These are phyloP conservation scores for Apiospora kogelbergensis DNA, from an alignment of 2,329 filamentous ascomycete species.

Conservation along the genomic window DNA sequence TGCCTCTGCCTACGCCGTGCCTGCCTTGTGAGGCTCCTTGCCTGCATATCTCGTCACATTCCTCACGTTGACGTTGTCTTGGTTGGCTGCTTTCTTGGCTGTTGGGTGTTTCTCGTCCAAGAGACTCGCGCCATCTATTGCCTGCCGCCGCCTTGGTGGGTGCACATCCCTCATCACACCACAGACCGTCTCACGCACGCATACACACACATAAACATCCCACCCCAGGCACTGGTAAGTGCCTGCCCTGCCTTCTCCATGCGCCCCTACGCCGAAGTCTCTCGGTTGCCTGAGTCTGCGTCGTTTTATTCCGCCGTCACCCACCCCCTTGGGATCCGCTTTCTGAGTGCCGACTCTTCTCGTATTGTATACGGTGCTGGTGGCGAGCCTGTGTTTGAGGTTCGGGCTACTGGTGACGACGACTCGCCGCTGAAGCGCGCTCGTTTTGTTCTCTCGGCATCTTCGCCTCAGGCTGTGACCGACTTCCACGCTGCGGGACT, in stretches of 20 bases:
- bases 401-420: constrained; percentile 41
- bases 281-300: constrained; percentile 73
- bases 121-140: background rate
- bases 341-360: constrained; percentile 46
- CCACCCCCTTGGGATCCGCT: constrained; percentile 76
- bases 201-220: background rate
- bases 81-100: too few relatives aligned
- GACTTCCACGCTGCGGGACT: constrained; percentile 71
- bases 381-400: constrained; percentile 41
- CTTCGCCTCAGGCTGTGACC: constrained; percentile 63
- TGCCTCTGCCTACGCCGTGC: background rate
- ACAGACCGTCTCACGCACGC: background rate
- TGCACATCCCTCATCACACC: background rate
- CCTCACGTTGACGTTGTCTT: constrained; percentile 3
- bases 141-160: background rate
- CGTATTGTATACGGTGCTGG: constrained; percentile 43
- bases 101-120: background rate
- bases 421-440: constrained; percentile 41
- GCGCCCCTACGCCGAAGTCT: constrained; percentile 62
- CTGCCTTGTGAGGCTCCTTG: constrained; percentile 22
- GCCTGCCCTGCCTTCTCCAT: constrained; percentile 25
- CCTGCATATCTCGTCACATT: constrained; percentile 10
- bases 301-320: constrained; percentile 82
- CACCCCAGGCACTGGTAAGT: constrained; percentile 7
- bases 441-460: constrained; percentile 66